phyloP scores from a whole-genome alignment of 139 green algal species.

The Tetradesmus lagerheimii region DNA sequence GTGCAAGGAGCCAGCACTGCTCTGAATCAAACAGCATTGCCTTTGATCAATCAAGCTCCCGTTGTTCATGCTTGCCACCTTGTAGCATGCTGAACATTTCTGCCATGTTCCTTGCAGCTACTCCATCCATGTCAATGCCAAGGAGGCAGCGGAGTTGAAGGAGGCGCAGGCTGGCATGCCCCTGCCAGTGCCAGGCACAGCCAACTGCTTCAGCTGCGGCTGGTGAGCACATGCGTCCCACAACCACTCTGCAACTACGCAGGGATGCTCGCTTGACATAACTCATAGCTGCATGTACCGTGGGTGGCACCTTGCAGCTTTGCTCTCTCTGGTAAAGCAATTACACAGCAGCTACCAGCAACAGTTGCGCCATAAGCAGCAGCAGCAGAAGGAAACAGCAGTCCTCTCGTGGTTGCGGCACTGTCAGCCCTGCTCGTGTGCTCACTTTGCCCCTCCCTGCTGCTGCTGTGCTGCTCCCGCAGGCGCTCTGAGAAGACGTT shows the following conservation, averaged over 20 bases:
- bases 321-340: too few relatives aligned
- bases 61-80: too few relatives aligned
- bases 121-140: slow-evolving; percentile 76
- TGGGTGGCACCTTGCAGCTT: too few relatives aligned
- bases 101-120: slow-evolving; percentile 57
- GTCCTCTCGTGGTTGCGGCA: too few relatives aligned
- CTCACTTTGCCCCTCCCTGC: not conserved
- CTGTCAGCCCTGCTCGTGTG: not conserved
- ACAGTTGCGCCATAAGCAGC: too few relatives aligned
- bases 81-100: not conserved
- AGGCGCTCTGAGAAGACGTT: slow-evolving; percentile 72
- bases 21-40: not conserved
- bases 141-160: slow-evolving; percentile 60
- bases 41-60: too few relatives aligned
- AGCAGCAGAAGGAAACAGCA: too few relatives aligned
- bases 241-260: not conserved
- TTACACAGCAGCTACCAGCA: too few relatives aligned
- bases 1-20: not conserved
- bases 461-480: slow-evolving; percentile 64
- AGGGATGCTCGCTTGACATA: too few relatives aligned
- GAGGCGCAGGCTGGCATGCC: slow-evolving; percentile 72
- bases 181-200: slow-evolving; percentile 56
- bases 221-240: not conserved
- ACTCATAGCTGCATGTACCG: too few relatives aligned
- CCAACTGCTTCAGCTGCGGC: not conserved